Evolutionary conservation across 305 asterid species (phyloP), one percentile per base, ranked within the genome.

Genomic region (Lippia alba): DNA sequence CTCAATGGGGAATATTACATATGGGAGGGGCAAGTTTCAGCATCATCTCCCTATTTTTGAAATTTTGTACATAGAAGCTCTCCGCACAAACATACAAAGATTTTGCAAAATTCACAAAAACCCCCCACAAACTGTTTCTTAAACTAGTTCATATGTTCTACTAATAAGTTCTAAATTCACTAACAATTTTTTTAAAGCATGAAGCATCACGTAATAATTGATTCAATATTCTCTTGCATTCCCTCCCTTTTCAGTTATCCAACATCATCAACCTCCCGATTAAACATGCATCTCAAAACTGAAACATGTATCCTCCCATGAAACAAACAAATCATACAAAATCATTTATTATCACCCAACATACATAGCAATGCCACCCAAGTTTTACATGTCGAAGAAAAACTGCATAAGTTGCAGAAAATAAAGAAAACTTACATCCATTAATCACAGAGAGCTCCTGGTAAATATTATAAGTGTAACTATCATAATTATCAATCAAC

Each of bases 401-500:
- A 34, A 41, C 74, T n/a, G 40, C 33, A 50, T 6, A 2, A 49
- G 57, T 12, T 16, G 33, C 63, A 75, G 55, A 36, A n/a, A 36
- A 58, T 59, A 68, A 56, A 48, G 67, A 84, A 74, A 50, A 50
- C 96, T 82, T 85, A 92, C 99, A 70, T 61, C 97, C 98, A 80
- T 94, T 94, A 63, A 88, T 78, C 68, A 90, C 84, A 24, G 99
- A 83, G 58, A 94, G 85, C 80, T 94, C 98, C 83, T 94, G 99
- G 80, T 77, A 91, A 72, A 94, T 91, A 77, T 94, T 94, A 73
- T 91, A 94, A 0, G 99, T 94, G 82, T 94, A 91, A 78, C 99
- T 94, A 76, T 94, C 99, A 72, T 91, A 91, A 78, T 94, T 94
- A 72, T 94, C 99, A 64, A 94, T 87, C 86, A 94, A 81, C 85